These are phyloP conservation scores for Crithidia sp. DNA, from an alignment of 208 protist species.

Conservation along the genomic window DNA sequence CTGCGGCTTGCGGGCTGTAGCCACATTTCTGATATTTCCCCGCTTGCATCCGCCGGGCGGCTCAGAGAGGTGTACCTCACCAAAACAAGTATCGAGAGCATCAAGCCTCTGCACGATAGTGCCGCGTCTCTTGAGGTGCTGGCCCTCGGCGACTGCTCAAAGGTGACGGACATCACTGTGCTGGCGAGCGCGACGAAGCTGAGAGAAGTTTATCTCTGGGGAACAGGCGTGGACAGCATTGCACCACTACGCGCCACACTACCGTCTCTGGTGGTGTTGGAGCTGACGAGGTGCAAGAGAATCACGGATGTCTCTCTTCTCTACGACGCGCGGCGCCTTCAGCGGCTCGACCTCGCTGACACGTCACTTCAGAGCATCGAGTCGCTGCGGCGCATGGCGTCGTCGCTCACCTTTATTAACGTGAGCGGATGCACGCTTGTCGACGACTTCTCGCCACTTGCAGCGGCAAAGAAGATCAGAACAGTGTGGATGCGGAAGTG, in stretches of 20 bases:
- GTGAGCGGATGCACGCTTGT: slow-evolving; percentile 3
- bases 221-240: slow-evolving; percentile 1
- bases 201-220: slow-evolving; percentile 15
- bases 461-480: slow-evolving; percentile 1
- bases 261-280: neutral
- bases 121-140: slow-evolving; percentile 13
- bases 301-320: slow-evolving; percentile 9
- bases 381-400: neutral
- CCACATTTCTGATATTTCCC: slow-evolving; percentile 3
- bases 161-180: slow-evolving; percentile 2
- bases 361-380: slow-evolving; percentile 10
- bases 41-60: slow-evolving; percentile 7
- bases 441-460: slow-evolving; percentile 1
- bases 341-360: slow-evolving; percentile 3
- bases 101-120: neutral
- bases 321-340: neutral
- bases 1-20: slow-evolving; percentile 6
- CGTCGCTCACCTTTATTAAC: slow-evolving; percentile 10
- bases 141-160: neutral
- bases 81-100: neutral
- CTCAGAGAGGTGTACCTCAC: slow-evolving; percentile 19
- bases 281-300: slow-evolving; percentile 10
- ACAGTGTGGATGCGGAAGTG: neutral
- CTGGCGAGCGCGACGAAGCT: neutral
- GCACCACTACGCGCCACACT: neutral